Conservation (phyloP, 495 filamentous ascomycete species). For the Delitschia confertaspora region DNA sequence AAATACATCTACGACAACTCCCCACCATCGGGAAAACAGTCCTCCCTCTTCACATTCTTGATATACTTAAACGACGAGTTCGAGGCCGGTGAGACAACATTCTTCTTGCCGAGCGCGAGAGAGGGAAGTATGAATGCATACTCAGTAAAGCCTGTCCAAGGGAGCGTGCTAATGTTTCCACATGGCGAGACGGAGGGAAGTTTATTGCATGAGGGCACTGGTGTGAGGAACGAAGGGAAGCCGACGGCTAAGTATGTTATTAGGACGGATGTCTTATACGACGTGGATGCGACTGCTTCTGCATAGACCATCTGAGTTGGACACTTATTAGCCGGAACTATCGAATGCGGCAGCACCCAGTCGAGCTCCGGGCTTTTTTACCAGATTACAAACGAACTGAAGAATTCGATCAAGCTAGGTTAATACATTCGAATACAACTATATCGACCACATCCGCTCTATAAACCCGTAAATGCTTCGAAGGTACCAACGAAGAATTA, state of each 20-base stretch:
- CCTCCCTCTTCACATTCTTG: conserved; percentile 43
- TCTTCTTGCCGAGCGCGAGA: conserved; percentile 38
- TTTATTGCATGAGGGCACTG: conserved; percentile 42
- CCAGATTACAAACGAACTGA: no score
- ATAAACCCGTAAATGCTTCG: no score
- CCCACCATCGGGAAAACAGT: conserved; percentile 38
- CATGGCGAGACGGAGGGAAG: conserved; percentile 41
- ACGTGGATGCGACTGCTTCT: conserved; percentile 38
- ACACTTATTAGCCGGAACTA: no score
- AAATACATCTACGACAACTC: conserved; percentile 42
- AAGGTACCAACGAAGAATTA: no score
- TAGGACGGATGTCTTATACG: conserved; percentile 42
- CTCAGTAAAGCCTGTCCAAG: conserved; percentile 41
- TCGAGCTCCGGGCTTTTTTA: no score
- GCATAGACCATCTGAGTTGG: not conserved
- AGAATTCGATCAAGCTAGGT: no score
- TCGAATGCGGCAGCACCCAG: no score
- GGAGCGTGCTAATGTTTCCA: conserved; percentile 40
- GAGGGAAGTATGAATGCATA: conserved; percentile 43
- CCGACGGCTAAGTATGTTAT: conserved; percentile 40
- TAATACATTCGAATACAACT: no score
- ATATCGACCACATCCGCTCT: no score
- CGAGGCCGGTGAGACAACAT: conserved; percentile 44
- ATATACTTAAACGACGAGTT: conserved; percentile 47
- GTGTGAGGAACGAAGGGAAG: conserved; percentile 35